Conservation (phyloP, 2,329 filamentous ascomycete genomes). For the Claviceps sp. region DNA sequence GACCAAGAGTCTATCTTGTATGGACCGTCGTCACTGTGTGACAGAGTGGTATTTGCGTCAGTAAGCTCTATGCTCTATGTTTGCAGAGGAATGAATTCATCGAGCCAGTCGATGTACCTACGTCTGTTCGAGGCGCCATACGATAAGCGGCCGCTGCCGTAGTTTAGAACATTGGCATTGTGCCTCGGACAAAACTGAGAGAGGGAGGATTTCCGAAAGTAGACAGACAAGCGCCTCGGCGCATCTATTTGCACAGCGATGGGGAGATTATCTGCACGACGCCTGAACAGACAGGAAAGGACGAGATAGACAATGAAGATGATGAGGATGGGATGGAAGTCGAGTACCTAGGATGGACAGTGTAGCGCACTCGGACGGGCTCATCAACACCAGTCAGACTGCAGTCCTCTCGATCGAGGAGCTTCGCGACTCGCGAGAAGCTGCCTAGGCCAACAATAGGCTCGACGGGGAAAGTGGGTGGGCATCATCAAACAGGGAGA, state of each 20-base stretch:
- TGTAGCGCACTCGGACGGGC: not conserved
- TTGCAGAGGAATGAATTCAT: not conserved
- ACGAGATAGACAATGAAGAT: not conserved
- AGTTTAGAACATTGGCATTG: constrained; percentile 1
- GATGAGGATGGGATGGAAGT: not conserved
- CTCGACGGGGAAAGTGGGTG: not conserved
- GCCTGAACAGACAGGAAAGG: not conserved
- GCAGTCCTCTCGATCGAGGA: not conserved
- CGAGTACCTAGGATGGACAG: not conserved
- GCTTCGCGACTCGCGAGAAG: not conserved
- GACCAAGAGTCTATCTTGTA: constrained; percentile 8
- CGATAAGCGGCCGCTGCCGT: constrained; percentile 1
- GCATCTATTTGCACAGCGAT: not conserved
- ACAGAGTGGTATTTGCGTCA: not conserved
- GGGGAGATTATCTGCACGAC: not conserved
- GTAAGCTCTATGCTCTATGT: not conserved
- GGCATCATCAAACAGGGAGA: not conserved
- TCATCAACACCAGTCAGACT: not conserved
- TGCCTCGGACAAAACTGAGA: not conserved
- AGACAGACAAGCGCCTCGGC: not conserved
- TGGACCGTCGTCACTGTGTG: constrained; percentile 2
- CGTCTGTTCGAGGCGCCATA: constrained; percentile 1
- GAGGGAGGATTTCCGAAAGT: not conserved
- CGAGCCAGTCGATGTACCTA: not conserved
- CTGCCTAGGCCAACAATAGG: not conserved